phyloP scores from a whole-genome alignment of 148 eudicot genomes.

The Rhododendron mucronatum region DNA sequence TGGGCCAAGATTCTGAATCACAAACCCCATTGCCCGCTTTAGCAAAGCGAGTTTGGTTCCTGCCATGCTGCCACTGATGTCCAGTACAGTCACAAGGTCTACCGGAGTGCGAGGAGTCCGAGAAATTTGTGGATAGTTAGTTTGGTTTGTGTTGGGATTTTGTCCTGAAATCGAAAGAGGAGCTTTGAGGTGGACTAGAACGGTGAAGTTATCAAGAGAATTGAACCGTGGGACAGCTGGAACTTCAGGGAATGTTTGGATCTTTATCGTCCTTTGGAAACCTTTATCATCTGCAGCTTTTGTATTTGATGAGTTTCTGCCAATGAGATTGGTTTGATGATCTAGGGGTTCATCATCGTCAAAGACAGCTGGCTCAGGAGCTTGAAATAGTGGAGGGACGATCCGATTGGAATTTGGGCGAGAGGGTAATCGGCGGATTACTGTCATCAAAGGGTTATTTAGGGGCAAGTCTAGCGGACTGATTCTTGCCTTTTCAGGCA shows the following conservation, averaged over 20 bases:
- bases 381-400: slow-evolving; percentile 31
- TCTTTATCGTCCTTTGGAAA: slow-evolving; percentile 27
- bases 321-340: slow-evolving; percentile 18
- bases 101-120: slow-evolving; percentile 56
- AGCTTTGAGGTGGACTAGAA: slow-evolving; percentile 71
- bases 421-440: slow-evolving; percentile 50
- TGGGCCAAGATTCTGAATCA: slow-evolving; percentile 75
- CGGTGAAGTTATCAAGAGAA: slow-evolving; percentile 39
- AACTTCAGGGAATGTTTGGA: slow-evolving; percentile 62
- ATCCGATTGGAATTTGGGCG: slow-evolving; percentile 39
- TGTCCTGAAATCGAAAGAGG: slow-evolving; percentile 30
- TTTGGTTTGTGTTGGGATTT: slow-evolving; percentile 8
- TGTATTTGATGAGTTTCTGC: slow-evolving; percentile 15
- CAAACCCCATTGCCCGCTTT: slow-evolving; percentile 88
- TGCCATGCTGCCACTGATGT: slow-evolving; percentile 88
- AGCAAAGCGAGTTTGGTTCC: slow-evolving; percentile 85
- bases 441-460: slow-evolving; percentile 36
- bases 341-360: slow-evolving; percentile 71
- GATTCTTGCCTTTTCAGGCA: slow-evolving; percentile 36
- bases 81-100: slow-evolving; percentile 82
- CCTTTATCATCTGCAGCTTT: slow-evolving; percentile 11
- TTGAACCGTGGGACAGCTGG: slow-evolving; percentile 38
- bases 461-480: slow-evolving; percentile 35
- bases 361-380: slow-evolving; percentile 64
- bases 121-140: slow-evolving; percentile 25